Evolutionary conservation across 2,329 filamentous ascomycete genomes (phyloP).

Genomic region (Myriangium duriaei): DNA sequence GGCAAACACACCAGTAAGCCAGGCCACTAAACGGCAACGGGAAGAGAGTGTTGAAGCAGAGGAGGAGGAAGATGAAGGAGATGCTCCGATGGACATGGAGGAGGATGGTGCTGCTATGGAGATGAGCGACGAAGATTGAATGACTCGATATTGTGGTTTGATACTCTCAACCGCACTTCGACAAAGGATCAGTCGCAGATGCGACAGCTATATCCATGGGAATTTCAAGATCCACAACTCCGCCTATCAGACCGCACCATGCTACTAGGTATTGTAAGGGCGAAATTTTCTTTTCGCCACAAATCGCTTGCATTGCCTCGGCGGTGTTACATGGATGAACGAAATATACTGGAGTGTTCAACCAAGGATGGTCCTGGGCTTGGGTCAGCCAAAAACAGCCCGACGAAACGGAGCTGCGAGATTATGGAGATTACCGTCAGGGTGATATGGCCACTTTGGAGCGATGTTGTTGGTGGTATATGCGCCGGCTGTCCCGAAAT

Average conservation of each 20-base stretch:
- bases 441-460: slow-evolving; percentile 8
- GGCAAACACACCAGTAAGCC: slow-evolving; percentile 9
- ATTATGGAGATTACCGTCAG: slow-evolving; percentile 20
- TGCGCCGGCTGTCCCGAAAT: background rate
- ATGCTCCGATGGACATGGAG: slow-evolving; percentile 21
- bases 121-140: slow-evolving; percentile 46
- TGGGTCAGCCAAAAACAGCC: background rate
- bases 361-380: slow-evolving; percentile 65
- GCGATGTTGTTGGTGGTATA: background rate
- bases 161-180: slow-evolving; percentile 1
- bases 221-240: slow-evolving; percentile 65
- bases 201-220: slow-evolving; percentile 29
- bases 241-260: slow-evolving; percentile 82
- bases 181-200: slow-evolving; percentile 1
- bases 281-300: slow-evolving; percentile 22
- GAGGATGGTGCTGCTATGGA: slow-evolving; percentile 22
- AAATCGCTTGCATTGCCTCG: slow-evolving; percentile 56
- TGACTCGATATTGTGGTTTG: background rate
- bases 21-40: slow-evolving; percentile 45
- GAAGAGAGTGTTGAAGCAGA: slow-evolving; percentile 28
- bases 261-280: slow-evolving; percentile 63
- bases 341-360: slow-evolving; percentile 69
- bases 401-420: background rate
- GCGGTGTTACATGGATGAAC: slow-evolving; percentile 86
- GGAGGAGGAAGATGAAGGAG: slow-evolving; percentile 28